These are phyloP conservation scores for Ceriops tagal DNA, from an alignment of 345 rosid species.

Conservation along the genomic window DNA sequence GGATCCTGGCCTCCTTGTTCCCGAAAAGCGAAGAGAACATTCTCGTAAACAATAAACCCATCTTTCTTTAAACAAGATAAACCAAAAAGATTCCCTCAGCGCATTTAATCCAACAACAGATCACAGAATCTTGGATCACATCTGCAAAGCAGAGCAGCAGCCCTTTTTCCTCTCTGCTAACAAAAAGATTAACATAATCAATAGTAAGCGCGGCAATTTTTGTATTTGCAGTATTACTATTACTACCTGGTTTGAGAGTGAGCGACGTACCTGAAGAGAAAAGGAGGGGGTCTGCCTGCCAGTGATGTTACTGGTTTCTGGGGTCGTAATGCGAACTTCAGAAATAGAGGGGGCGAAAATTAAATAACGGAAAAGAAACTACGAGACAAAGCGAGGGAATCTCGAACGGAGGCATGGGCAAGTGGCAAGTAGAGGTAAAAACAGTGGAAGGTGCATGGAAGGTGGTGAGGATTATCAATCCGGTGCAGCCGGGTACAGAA, in stretches of 20 bases:
- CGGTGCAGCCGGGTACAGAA: too few relatives aligned
- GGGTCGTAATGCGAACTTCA: not conserved
- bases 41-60: conserved; percentile 23
- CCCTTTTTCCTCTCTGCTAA: conserved; percentile 15
- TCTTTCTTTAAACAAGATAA: not conserved
- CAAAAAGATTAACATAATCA: not conserved
- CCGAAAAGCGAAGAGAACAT: conserved; percentile 26
- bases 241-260: too few relatives aligned
- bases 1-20: conserved; percentile 28
- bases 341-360: not conserved
- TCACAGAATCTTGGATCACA: conserved; percentile 15
- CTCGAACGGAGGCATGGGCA: too few relatives aligned
- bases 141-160: conserved; percentile 11
- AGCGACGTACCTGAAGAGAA: conserved; percentile 8
- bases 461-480: too few relatives aligned
- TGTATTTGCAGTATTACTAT: too few relatives aligned
- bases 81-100: not conserved
- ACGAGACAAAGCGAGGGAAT: not conserved
- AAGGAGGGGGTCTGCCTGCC: conserved; percentile 19
- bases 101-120: not conserved
- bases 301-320: not conserved
- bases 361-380: too few relatives aligned
- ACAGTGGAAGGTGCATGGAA: too few relatives aligned
- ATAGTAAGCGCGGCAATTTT: too few relatives aligned
- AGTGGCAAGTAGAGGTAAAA: too few relatives aligned